Evolutionary conservation across 768 basidiomycete genomes (phyloP).

Genomic region (Postia placenta): DNA sequence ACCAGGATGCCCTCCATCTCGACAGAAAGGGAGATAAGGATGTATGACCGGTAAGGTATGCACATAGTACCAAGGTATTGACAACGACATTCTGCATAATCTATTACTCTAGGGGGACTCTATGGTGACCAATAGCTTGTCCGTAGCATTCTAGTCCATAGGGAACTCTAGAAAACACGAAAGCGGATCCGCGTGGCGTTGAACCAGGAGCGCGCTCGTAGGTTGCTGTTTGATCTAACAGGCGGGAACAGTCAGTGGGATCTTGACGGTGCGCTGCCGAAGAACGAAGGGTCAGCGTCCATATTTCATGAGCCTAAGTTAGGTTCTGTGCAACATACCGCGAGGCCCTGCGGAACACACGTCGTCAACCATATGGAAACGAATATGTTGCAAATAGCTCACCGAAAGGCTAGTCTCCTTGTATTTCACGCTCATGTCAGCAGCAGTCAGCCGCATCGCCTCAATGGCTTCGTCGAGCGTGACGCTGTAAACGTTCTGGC

Average conservation of each 20-base stretch:
- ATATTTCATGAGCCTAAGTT: conserved; percentile 6
- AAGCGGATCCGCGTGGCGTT: no score
- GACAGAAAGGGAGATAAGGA: no score
- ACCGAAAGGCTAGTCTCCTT: conserved; percentile 94
- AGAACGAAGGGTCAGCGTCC: conserved; percentile 8
- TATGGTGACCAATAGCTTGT: no score
- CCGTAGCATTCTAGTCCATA: no score
- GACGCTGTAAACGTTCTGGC: conserved; percentile 80
- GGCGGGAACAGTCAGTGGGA: conserved; percentile 80
- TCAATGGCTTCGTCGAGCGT: conserved; percentile 93
- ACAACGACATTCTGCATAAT: no score
- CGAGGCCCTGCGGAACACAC: conserved; percentile 40
- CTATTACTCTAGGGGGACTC: no score
- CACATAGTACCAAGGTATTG: no score
- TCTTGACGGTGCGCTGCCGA: conserved; percentile 65
- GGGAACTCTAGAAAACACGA: no score
- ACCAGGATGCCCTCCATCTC: no score
- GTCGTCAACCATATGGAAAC: not conserved
- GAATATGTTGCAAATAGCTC: conserved; percentile 22
- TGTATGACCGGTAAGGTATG: no score
- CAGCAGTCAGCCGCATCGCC: conserved; percentile 88
- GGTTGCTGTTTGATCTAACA: conserved; percentile 44
- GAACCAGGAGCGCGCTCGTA: not conserved
- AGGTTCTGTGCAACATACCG: conserved; percentile 33
- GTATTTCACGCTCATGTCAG: conserved; percentile 94